These are phyloP conservation scores for Paulownia fortunei DNA, from an alignment of 257 asterid species.

Conservation along the genomic window DNA sequence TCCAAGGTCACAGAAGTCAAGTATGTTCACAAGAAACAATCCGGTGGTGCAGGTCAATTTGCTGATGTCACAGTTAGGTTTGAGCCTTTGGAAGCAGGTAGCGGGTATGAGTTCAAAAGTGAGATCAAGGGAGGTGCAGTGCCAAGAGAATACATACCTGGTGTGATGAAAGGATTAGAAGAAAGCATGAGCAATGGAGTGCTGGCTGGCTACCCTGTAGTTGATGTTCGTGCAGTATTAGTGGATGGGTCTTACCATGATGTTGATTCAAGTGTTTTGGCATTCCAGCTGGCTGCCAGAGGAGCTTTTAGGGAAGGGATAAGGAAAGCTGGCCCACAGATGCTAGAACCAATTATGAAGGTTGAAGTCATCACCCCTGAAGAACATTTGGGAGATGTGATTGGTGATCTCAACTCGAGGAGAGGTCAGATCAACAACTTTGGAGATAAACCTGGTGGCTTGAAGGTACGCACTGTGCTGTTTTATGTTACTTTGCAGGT, in stretches of 20 bases:
- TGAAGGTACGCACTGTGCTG: constrained; percentile 62
- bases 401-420: constrained; percentile 96
- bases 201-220: constrained; percentile 93
- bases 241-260: constrained; percentile 97
- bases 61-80: constrained; percentile 90
- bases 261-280: constrained; percentile 97
- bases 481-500: background rate
- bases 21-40: constrained; percentile 94
- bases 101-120: constrained; percentile 94
- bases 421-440: constrained; percentile 92
- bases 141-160: constrained; percentile 93
- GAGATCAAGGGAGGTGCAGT: constrained; percentile 98
- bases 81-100: constrained; percentile 88
- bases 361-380: constrained; percentile 97
- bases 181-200: constrained; percentile 96
- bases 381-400: constrained; percentile 96
- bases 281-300: constrained; percentile 95
- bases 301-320: constrained; percentile 97
- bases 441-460: constrained; percentile 99
- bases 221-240: constrained; percentile 91
- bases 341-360: constrained; percentile 94
- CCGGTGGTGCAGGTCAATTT: constrained; percentile 97
- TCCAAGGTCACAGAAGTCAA: constrained; percentile 77
- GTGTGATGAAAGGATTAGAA: constrained; percentile 97
- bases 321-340: constrained; percentile 88